Conservation (phyloP, 106 monocot species). For the Allium sativum region DNA sequence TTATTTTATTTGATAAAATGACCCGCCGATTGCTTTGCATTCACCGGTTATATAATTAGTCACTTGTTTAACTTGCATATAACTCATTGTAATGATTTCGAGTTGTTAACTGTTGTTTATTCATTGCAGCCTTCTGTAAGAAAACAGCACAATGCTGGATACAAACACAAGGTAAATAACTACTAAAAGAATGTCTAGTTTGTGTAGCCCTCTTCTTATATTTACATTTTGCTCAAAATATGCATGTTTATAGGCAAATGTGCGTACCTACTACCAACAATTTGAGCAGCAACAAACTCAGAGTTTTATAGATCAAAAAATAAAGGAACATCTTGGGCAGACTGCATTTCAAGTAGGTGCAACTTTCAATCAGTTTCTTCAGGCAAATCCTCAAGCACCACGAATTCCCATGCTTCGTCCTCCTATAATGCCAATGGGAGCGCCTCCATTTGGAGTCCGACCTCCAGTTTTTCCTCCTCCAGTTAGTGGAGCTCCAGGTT, state of each 20-base stretch:
- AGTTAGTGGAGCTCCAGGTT: conserved; percentile 43
- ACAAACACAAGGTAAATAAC: conserved; percentile 77
- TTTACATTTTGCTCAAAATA: background rate
- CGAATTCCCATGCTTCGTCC: conserved; percentile 63
- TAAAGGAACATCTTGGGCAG: conserved; percentile 93
- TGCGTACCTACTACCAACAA: conserved; percentile 83
- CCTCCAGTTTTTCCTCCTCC: conserved; percentile 75
- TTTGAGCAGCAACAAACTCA: conserved; percentile 95
- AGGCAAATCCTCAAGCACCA: conserved; percentile 39
- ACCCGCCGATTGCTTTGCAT: no score
- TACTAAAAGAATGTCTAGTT: background rate
- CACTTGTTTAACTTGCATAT: no score
- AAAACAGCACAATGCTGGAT: conserved; percentile 94
- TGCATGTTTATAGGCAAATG: conserved; percentile 50
- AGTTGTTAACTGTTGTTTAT: background rate
- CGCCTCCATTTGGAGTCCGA: conserved; percentile 35
- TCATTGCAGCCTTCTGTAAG: conserved; percentile 80
- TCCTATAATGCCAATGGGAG: conserved; percentile 45
- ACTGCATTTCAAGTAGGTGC: conserved; percentile 85
- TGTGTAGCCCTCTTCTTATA: background rate
- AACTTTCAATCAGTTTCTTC: conserved; percentile 53
- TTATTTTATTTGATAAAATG: no score
- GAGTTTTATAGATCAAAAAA: conserved; percentile 91
- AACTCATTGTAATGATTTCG: no score
- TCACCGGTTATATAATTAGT: no score